phyloP scores from a whole-genome alignment of 768 basidiomycete species.

The Cystoderma amianthinum region DNA sequence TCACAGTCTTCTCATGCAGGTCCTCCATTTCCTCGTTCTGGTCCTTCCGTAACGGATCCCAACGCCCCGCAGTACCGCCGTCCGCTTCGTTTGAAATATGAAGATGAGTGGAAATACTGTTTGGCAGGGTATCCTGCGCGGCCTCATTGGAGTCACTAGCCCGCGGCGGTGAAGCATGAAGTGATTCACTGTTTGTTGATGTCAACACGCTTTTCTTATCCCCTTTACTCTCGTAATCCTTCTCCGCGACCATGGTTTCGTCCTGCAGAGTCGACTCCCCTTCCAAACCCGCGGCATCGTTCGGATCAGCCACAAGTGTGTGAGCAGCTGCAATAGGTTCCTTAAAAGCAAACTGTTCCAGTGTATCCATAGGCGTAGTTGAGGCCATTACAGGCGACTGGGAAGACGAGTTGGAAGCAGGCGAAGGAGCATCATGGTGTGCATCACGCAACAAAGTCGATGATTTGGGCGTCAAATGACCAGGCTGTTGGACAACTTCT shows the following conservation, averaged over 20 bases:
- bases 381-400: background rate
- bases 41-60: conserved; percentile 4
- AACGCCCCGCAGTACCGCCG: background rate
- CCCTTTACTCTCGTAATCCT: conserved; percentile 8
- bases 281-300: conserved; percentile 8
- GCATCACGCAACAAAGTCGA: background rate
- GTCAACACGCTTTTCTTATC: conserved; percentile 7
- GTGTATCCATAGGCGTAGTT: background rate
- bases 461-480: background rate
- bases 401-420: background rate
- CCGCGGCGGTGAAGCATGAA: background rate
- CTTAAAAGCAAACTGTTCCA: background rate
- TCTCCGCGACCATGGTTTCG: conserved; percentile 14
- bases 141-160: background rate
- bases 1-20: background rate
- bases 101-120: background rate
- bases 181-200: background rate
- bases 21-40: background rate
- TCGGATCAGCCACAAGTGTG: conserved; percentile 2
- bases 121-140: background rate
- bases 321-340: background rate
- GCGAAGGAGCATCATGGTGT: background rate
- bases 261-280: conserved; percentile 15
- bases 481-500: conserved; percentile 6
- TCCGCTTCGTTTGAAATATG: conserved; percentile 1